Evolutionary conservation across 1,284 basidiomycete species (phyloP).

Genomic region (Tylopilus sp.): DNA sequence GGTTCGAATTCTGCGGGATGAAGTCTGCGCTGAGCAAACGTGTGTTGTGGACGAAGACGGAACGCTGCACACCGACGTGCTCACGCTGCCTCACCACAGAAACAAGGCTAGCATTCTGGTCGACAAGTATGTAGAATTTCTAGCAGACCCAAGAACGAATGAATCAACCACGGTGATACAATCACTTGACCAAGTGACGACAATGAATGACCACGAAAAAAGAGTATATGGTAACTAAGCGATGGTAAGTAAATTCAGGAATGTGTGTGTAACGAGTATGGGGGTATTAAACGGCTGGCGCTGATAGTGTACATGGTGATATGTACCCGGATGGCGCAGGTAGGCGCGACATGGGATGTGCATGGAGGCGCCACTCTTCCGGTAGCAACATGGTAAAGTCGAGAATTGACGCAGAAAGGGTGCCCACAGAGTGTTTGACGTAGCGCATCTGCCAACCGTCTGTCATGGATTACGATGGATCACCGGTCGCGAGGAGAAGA

Average conservation of each 20-base stretch:
- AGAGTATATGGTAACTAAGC: constrained; percentile 7
- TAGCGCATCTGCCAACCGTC: neutral
- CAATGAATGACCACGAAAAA: neutral
- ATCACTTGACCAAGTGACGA: constrained; percentile 10
- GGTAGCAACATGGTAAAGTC: constrained; percentile 1
- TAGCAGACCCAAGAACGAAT: constrained; percentile 12
- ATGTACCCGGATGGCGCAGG: neutral
- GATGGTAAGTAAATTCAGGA: constrained; percentile 13
- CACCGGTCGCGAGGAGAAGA: constrained; percentile 26
- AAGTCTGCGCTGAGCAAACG: constrained; percentile 2
- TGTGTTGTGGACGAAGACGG: constrained; percentile 14
- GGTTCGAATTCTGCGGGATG: constrained; percentile 5
- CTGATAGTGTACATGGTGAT: constrained; percentile 15
- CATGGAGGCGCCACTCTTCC: neutral
- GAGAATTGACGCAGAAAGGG: neutral
- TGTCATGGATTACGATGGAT: neutral
- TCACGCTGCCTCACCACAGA: neutral
- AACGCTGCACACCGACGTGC: neutral
- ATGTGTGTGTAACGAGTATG: constrained; percentile 15
- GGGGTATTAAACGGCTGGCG: constrained; percentile 35
- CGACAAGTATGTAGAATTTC: constrained; percentile 4
- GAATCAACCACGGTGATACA: constrained; percentile 3
- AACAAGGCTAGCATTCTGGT: neutral
- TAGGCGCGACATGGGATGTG: neutral
- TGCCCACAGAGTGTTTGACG: neutral